Evolutionary conservation across 2,329 filamentous ascomycete genomes (phyloP), one percentile per base, ranked within the genome.

Genomic region (Diplocarpon mali): DNA sequence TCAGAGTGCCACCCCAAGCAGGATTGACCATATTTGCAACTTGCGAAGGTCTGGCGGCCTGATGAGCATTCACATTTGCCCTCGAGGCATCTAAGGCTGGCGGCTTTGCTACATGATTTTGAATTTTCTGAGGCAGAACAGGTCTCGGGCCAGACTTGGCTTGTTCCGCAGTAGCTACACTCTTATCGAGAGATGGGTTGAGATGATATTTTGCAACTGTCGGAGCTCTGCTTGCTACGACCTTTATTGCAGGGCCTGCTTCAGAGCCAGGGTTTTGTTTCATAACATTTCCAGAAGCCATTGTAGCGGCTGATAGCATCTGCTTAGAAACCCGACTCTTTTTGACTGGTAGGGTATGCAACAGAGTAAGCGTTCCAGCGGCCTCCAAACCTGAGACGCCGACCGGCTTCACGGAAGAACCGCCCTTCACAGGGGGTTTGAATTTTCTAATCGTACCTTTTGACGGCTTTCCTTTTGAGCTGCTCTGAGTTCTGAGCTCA

Each of bases 401-500:
- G 20, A 24, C 20, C 20, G 3, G 20, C 20, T 24, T 24, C 7
- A 24, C 20, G 4, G 7, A 24, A 24, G 20, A 3, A 24, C 7
- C 20, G 20, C 30, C 28, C 11, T 24, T 40, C 14, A 28, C 16
- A 13, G 24, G n/a, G 15, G 6, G 27, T 4, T 28, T 27, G 4
- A n/a, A 14, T 20, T 35, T 36, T 14, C 35, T 49, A 16, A n/a
- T 16, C 38, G 37, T 46, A 46, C 44, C 47, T 46, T 44, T 49
- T 15, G 12, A 28, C 45, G 40, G 24, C 36, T 29, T 44, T 32
- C 13, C 20, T n/a, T 31, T 36, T n/a, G 16, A 31, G 14, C 35
- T 27, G 16, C 28, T 37, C 14, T 45, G 27, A 10, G 27, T 11
- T 29, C 34, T 35, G 13, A 55, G 50, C 38, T 53, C 55, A 12